Conservation (phyloP, 805 yeast genomes). For the Spathaspora gorwiae region DNA sequence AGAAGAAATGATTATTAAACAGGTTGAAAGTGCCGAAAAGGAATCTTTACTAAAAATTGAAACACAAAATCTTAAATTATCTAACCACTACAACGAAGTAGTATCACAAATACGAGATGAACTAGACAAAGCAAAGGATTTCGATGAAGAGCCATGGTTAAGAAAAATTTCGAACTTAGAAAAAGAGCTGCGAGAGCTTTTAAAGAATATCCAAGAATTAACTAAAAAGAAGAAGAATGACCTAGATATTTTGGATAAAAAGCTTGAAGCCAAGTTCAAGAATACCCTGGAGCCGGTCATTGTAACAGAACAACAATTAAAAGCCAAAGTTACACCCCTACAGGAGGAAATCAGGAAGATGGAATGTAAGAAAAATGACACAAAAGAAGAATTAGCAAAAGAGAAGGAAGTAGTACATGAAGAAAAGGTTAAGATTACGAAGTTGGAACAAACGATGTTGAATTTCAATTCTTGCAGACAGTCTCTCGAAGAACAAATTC, state of each 20-base stretch:
- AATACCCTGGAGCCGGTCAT: background rate
- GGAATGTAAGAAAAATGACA: conserved; percentile 4
- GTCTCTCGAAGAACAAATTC: conserved; percentile 16
- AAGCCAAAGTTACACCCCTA: conserved; percentile 6
- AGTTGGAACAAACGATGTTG: conserved; percentile 14
- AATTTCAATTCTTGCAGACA: conserved; percentile 13
- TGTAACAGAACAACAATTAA: background rate
- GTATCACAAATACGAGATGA: conserved; percentile 32
- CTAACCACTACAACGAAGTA: conserved; percentile 25
- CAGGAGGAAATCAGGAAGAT: conserved; percentile 1
- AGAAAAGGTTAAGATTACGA: background rate
- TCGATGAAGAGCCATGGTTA: conserved; percentile 17
- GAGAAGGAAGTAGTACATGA: conserved; percentile 7
- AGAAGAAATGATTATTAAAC: conserved; percentile 17
- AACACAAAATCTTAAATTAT: conserved; percentile 23
- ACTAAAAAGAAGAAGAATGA: conserved; percentile 15
- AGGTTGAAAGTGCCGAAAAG: conserved; percentile 26
- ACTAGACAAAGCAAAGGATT: conserved; percentile 21
- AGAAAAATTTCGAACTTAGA: conserved; percentile 16
- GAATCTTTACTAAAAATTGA: conserved; percentile 23
- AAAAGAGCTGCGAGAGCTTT: conserved; percentile 6
- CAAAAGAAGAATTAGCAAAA: conserved; percentile 3
- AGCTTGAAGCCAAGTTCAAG: conserved; percentile 14
- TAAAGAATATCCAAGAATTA: conserved; percentile 9
- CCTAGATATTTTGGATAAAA: conserved; percentile 21